These are phyloP conservation scores for Xylaria intraflava DNA, from an alignment of 495 filamentous ascomycete genomes.

Conservation along the genomic window DNA sequence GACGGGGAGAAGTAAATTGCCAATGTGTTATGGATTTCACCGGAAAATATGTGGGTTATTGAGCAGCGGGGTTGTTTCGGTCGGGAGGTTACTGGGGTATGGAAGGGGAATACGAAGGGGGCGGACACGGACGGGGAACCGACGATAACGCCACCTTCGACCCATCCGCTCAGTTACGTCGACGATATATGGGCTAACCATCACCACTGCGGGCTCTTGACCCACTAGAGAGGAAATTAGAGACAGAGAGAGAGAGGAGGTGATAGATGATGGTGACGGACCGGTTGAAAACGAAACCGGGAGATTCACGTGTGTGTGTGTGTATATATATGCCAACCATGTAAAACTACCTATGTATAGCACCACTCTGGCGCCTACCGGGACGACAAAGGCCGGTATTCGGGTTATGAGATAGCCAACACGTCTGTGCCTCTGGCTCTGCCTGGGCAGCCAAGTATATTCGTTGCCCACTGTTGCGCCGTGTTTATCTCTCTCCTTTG, in stretches of 20 bases:
- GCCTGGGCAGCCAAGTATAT: neutral
- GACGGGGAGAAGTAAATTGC: neutral
- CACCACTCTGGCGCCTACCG: slow-evolving; percentile 4
- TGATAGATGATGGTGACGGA: neutral
- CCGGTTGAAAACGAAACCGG: neutral
- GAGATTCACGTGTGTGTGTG: slow-evolving; percentile 7
- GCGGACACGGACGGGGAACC: neutral
- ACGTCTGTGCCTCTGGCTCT: neutral
- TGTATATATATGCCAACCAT: slow-evolving; percentile 20
- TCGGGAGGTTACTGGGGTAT: neutral
- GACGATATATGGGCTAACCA: neutral
- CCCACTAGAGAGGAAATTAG: neutral
- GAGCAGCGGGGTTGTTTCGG: neutral
- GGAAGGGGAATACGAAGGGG: neutral
- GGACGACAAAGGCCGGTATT: slow-evolving; percentile 3
- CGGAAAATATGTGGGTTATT: neutral
- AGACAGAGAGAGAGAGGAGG: neutral
- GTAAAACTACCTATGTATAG: slow-evolving; percentile 23
- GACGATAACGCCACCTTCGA: neutral
- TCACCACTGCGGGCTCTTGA: neutral
- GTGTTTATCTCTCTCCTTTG: neutral
- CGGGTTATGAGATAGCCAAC: slow-evolving; percentile 12
- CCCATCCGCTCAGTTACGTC: neutral
- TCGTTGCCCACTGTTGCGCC: neutral
- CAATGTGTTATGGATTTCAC: neutral